Conservation (phyloP, 2,329 filamentous ascomycete species). For the Coleophoma eucalyptorum region DNA sequence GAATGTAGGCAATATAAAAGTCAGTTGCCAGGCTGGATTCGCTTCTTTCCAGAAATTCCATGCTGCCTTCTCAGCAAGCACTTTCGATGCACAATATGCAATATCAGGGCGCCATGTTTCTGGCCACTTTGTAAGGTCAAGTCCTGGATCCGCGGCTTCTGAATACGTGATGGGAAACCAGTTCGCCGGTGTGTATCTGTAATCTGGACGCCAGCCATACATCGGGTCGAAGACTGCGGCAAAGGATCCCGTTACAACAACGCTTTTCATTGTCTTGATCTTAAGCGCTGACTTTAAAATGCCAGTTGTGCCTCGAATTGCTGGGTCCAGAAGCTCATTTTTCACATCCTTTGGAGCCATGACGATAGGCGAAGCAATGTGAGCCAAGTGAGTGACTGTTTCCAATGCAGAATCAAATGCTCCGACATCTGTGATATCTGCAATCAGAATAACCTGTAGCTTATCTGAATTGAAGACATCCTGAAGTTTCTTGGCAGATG, state of each 20-base stretch:
- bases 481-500: background rate
- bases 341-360: background rate
- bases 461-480: background rate
- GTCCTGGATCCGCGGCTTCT: background rate
- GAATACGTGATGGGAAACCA: background rate
- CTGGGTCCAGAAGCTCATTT: background rate
- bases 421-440: slow-evolving; percentile 1
- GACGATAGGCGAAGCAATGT: slow-evolving; percentile 1
- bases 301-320: background rate
- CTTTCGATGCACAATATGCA: slow-evolving; percentile 1
- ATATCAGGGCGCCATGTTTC: background rate
- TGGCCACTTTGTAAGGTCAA: background rate
- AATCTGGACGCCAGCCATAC: background rate
- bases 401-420: background rate
- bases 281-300: background rate
- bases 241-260: slow-evolving; percentile 2
- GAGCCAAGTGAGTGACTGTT: slow-evolving; percentile 1
- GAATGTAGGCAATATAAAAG: background rate
- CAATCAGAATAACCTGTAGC: background rate
- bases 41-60: background rate
- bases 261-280: background rate
- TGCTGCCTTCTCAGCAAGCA: slow-evolving; percentile 1
- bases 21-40: background rate
- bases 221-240: background rate
- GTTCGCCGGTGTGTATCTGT: background rate